Conservation (phyloP, 345 rosid genomes). For the Eucalyptus caleyi region DNA sequence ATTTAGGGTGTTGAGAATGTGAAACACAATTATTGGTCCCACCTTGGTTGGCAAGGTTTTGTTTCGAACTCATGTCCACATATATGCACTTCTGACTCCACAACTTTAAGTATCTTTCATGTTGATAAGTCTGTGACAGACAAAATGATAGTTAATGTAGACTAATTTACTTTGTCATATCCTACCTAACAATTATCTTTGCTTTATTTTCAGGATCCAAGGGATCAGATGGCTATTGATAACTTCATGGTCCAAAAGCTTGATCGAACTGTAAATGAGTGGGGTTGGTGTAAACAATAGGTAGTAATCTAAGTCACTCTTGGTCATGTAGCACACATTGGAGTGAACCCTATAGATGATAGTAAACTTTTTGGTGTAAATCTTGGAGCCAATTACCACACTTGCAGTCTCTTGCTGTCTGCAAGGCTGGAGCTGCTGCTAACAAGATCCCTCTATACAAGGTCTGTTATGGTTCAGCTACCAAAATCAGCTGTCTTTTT, state of each 20-base stretch:
- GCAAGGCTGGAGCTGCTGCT: conserved; percentile 36
- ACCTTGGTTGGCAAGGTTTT: conserved; percentile 57
- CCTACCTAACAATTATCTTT: not conserved
- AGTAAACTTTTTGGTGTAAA: not conserved
- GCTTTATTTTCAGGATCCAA: conserved; percentile 27
- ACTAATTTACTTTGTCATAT: not conserved
- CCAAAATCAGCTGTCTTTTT: not conserved
- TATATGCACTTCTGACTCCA: not conserved
- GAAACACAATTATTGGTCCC: conserved; percentile 40
- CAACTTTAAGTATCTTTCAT: not conserved
- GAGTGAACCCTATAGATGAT: not conserved
- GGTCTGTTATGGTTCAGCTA: conserved; percentile 5
- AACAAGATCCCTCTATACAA: conserved; percentile 55
- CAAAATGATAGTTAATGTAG: not conserved
- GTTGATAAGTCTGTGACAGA: not conserved
- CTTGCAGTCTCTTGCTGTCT: too few relatives aligned
- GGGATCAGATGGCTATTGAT: conserved; percentile 37
- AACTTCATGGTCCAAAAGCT: conserved; percentile 55
- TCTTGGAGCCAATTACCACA: conserved; percentile 50
- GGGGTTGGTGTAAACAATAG: conserved; percentile 76
- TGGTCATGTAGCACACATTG: not conserved
- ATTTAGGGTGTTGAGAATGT: conserved; percentile 50
- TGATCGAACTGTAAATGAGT: conserved; percentile 55
- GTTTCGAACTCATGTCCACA: not conserved
- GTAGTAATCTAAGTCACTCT: conserved; percentile 1